Conservation (phyloP, 345 rosid genomes). For the Hevea brasiliensis region DNA sequence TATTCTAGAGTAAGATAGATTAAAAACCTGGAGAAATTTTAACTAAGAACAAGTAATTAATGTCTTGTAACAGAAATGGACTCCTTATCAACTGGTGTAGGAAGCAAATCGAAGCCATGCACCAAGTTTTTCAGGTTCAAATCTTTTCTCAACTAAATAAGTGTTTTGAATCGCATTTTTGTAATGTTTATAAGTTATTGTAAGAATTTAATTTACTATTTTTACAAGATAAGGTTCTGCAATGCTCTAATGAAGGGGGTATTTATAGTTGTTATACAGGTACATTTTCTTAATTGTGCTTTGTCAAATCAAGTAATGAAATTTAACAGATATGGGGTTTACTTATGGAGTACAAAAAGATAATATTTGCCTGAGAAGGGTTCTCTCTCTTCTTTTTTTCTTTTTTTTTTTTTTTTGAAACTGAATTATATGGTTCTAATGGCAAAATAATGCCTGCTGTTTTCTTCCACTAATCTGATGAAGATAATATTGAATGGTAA, state of each 20-base stretch:
- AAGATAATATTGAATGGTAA: constrained; percentile 11
- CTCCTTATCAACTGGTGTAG: constrained; percentile 88
- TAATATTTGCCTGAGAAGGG: constrained; percentile 18
- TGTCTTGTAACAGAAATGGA: constrained; percentile 88
- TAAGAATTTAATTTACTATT: constrained; percentile 20
- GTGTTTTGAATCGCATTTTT: constrained; percentile 26
- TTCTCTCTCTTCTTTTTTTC: no score
- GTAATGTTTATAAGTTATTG: constrained; percentile 29
- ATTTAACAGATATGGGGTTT: constrained; percentile 31
- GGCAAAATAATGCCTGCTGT: background rate
- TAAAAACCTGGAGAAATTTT: constrained; percentile 30
- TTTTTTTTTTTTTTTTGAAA: background rate
- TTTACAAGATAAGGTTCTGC: constrained; percentile 21
- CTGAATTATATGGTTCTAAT: background rate
- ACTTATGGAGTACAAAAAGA: constrained; percentile 22
- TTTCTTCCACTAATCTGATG: background rate
- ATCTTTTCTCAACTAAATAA: constrained; percentile 60
- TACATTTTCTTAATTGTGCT: constrained; percentile 23
- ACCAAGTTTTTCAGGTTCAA: constrained; percentile 99
- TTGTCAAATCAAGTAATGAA: constrained; percentile 31
- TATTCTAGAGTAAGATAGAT: constrained; percentile 7
- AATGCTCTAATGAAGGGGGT: constrained; percentile 38
- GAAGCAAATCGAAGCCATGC: constrained; percentile 99
- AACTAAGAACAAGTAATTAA: constrained; percentile 58
- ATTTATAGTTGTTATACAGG: constrained; percentile 48